phyloP scores from a whole-genome alignment of 1,284 basidiomycete genomes.

The Sutorius eximius region DNA sequence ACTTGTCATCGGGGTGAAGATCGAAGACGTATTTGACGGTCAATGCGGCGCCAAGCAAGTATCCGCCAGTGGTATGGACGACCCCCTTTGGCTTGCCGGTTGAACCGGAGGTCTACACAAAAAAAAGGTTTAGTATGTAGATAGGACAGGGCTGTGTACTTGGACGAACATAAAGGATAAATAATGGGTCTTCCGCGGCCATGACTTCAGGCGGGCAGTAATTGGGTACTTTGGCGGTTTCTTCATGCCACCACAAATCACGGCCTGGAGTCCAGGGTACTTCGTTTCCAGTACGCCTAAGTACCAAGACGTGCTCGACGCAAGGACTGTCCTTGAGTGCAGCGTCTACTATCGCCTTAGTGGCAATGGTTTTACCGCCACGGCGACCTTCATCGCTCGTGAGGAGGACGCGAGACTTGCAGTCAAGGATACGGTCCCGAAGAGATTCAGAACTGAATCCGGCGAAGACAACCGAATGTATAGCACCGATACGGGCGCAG shows the following conservation, averaged over 20 bases:
- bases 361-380: slow-evolving; percentile 94
- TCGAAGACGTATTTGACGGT: slow-evolving; percentile 98
- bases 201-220: slow-evolving; percentile 91
- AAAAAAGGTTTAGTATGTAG: slow-evolving; percentile 1
- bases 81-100: slow-evolving; percentile 98
- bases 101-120: slow-evolving; percentile 81
- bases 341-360: slow-evolving; percentile 93
- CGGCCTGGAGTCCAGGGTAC: slow-evolving; percentile 85
- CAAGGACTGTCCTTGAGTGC: slow-evolving; percentile 84
- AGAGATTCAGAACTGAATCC: slow-evolving; percentile 98
- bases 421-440: slow-evolving; percentile 91
- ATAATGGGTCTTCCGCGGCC: slow-evolving; percentile 90
- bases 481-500: slow-evolving; percentile 94
- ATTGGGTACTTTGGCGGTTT: slow-evolving; percentile 77
- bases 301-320: slow-evolving; percentile 91
- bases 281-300: slow-evolving; percentile 84
- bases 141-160: not conserved
- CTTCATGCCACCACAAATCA: slow-evolving; percentile 98
- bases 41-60: slow-evolving; percentile 85
- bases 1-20: slow-evolving; percentile 87
- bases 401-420: slow-evolving; percentile 87
- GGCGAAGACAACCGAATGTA: slow-evolving; percentile 99
- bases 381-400: slow-evolving; percentile 95
- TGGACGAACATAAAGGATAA: slow-evolving; percentile 89
- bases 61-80: slow-evolving; percentile 93